Base-by-base conservation (phyloP, 768 basidiomycete genomes). In the Boletus coccyginus region DNA sequence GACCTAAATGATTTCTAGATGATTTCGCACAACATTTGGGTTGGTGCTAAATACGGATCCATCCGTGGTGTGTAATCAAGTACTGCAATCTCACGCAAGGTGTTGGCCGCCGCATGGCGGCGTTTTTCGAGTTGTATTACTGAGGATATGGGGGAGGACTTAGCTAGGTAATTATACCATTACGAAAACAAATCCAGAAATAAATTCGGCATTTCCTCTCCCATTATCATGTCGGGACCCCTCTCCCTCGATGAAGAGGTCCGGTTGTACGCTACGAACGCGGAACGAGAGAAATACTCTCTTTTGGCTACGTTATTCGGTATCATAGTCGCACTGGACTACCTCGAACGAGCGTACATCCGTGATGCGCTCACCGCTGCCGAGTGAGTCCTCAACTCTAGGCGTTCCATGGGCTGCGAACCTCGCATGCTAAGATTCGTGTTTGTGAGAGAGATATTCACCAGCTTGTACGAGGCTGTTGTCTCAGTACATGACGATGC, bases 401-500 rank as follows among this genome's bases (percentile, higher is more conserved):
- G 27, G 27, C 27, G 27, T 27, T 27, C 27, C 27, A 3, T 27
- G 27, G 27, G 27, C 27, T 38, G 13, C n/a, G 40, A 40, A 44
- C 11, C 5, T 45, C 42, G 40, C 11, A 10, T 50, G 43, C 59
- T 62, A 35, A 69, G 58, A 16, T 33, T 38, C 19, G 9, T 40
- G 21, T 39, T 43, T 49, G 44, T 45, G 56, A 59, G 70, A 81
- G 82, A 97, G 94, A 79, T 99, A 98, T 71, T 94, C 94, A 60
- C 95, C 94, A 53, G 94, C 94, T 58, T 99, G 96, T 70, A 94
- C 92, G 14, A 83, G 90, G 40, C 76, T 99, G n/a, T 74, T 98
- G 14, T 92, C 93, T 8, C 94, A 97, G 73, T 98, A 97, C 78
- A 97, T 97, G 82, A 95, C 93, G 0, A 92, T 97, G 86, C 76